Base-by-base conservation (phyloP, 176 grass and related monocot genomes). In the Pontederia crassipes region DNA sequence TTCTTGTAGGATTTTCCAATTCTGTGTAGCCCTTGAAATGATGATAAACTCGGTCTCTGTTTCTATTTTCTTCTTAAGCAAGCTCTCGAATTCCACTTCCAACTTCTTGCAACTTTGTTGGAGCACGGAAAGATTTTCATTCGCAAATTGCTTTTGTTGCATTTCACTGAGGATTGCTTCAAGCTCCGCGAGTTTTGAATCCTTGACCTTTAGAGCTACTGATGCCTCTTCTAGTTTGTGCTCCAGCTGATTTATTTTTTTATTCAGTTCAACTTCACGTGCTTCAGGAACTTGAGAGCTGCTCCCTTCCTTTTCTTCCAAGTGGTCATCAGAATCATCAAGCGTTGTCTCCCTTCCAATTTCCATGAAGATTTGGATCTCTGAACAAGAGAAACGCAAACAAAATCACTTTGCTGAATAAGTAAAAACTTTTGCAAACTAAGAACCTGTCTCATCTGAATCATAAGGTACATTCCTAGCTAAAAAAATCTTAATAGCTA, bases 51-150 rank as follows among this genome's bases (percentile, higher is more conserved):
- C 63, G 52, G 88, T 81, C 65, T 98, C 93, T 7, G 77, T 63
- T 72, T 81, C 81, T 17, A 88, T 64, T 48, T 72, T 92, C 59
- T 86, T 74, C 75, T 76, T 63, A 28, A 88, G 51, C n/a, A 97
- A 16, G 13, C 10, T 57, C 16, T 85, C 84, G 65, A 98, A 64
- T 15, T 90, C 83, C 7, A 73, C 60, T 40, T 82, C 73, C 57
- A 59, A 15, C 10, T 56, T 50, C 32, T 64, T 64, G 60, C 28
- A 48, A 49, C 64, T 64, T 35, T 56, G 32, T 48, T 10, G 59
- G 24, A 64, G 71, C 14, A 63, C 68, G 4, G 61, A 28, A 1
- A 51, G 11, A 14, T 69, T 48, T 6, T 28, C 48, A 62, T 28
- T 54, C 45, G 58, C 49, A 9, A 29, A 32, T 66, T 51, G 49